Evolutionary conservation across 140 eudicot genomes (phyloP), one percentile per base, ranked within the genome.

Genomic region (Ambrosia hybrid): DNA sequence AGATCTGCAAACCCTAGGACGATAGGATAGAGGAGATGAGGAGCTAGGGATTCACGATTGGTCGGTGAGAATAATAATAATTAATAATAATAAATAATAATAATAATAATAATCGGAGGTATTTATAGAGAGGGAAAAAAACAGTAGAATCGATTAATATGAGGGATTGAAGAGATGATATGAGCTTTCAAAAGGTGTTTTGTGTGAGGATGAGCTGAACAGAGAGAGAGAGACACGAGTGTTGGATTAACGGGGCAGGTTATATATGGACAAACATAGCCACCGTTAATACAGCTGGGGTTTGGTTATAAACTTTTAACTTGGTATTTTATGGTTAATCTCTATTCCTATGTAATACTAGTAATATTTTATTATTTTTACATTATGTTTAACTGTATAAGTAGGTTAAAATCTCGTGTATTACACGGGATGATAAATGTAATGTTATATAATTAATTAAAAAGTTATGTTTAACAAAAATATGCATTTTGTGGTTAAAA

Each of bases 1-100:
- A 83, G 95, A 88, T 88, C 95, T 78, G 88, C 67, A 67, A 82
- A 80, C 81, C 84, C 82, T 77, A 80, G 82, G 57, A 26, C 41
- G 33, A 73, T 68, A 13, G 68, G 57, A 57, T n/a, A n/a, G n/a
- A 0, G 65, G 61, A n/a, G 11, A 14, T n/a, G 8, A 33, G 66
- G n/a, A 36, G 34, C 17, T 57, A 6, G 65, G 73, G 76, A 60
- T 71, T 65, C 6, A 76, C 57, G 72, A 77, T 69, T 77, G 51
- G 76, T 2, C 67, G 72, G n/a, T 43, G 33, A 13, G 34, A 60
- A 37, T 21, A 51, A 76, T n/a, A n/a, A n/a, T n/a, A n/a, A n/a
- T n/a, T n/a, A n/a, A n/a, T n/a, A n/a, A n/a, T n/a, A n/a, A n/a
- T n/a, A n/a, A n/a, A n/a, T n/a, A n/a, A n/a, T n/a, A n/a, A n/a